phyloP scores from a whole-genome alignment of 1,139 yeast species.

The Suhomyces bolitotheri region DNA sequence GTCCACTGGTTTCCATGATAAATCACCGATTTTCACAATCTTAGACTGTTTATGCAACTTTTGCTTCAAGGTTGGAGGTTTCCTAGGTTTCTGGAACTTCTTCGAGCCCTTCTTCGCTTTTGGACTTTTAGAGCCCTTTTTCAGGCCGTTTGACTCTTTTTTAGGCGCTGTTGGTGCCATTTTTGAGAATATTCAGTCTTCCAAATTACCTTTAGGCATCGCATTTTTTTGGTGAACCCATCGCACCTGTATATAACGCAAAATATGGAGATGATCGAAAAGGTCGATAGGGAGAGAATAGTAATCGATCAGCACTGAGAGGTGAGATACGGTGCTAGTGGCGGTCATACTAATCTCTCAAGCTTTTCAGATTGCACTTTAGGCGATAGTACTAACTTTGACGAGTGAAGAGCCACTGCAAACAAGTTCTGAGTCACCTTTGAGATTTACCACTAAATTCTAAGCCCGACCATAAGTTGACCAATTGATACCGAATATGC shows the following conservation, averaged over 20 bases:
- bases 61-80: constrained; percentile 33
- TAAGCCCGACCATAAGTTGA: too few species aligned
- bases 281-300: too few species aligned
- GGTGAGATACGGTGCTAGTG: too few species aligned
- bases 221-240: constrained; percentile 1
- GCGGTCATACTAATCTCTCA: too few species aligned
- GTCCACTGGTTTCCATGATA: constrained; percentile 79
- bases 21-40: constrained; percentile 49
- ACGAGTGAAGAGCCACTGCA: too few species aligned
- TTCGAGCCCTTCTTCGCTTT: constrained; percentile 14
- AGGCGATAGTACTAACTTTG: too few species aligned
- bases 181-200: not conserved
- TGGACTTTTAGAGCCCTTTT: not conserved
- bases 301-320: too few species aligned
- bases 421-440: too few species aligned
- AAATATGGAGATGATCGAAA: not conserved
- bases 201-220: constrained; percentile 1
- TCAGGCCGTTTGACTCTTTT: constrained; percentile 1
- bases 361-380: too few species aligned
- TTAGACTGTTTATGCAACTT: constrained; percentile 37
- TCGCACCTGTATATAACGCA: not conserved
- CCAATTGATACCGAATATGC: too few species aligned
- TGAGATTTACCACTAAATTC: too few species aligned
- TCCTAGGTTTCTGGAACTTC: constrained; percentile 15
- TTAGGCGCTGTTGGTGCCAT: constrained; percentile 3